Evolutionary conservation across 1,284 basidiomycete genomes (phyloP), one percentile per base, ranked within the genome.

Genomic region (Ganoderma leucocontextum): DNA sequence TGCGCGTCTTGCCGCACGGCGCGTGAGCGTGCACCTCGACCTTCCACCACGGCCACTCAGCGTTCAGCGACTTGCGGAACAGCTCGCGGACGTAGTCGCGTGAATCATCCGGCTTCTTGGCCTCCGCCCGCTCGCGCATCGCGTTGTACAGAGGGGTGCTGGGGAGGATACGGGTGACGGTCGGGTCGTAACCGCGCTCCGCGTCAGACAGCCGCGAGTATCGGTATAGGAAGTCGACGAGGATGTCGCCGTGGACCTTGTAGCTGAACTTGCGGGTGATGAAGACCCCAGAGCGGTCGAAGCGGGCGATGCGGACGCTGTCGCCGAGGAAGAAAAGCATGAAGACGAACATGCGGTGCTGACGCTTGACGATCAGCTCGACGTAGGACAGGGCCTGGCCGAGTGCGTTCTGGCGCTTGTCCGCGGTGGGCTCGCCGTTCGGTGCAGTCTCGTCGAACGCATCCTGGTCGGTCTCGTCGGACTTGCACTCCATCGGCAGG

Each of bases 261-360:
- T 69, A 70, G 60, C 73, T 35, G 67, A 75, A 71, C 12, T 36
- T 49, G 35, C 64, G 55, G 3, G 68, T 61, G 36, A 70, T 65
- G 35, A 73, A 68, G 29, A 66, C 64, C 2, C 71, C 73, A 19
- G 70, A 67, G n/a, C 64, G 66, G 61, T 75, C 74, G 70, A 70
- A 72, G 38, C 64, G 71, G 7, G 74, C 19, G 36, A 74, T 41
- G 5, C 74, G 70, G n/a, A 70, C 73, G 41, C 35, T 35, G 33
- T 63, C 19, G 8, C 62, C 63, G 38, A 62, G 66, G 42, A 75
- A 59, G 57, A 72, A 19, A 7, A 75, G 13, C 47, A 66, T 61
- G 65, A 70, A 72, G 36, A 65, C 10, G 59, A 66, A 66, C 41
- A 42, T 42, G 1, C 68, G 67, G 15, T 69, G 69, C 55, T 75